These are phyloP conservation scores for Henckelia pumila DNA, from an alignment of 257 asterid species.

Conservation along the genomic window DNA sequence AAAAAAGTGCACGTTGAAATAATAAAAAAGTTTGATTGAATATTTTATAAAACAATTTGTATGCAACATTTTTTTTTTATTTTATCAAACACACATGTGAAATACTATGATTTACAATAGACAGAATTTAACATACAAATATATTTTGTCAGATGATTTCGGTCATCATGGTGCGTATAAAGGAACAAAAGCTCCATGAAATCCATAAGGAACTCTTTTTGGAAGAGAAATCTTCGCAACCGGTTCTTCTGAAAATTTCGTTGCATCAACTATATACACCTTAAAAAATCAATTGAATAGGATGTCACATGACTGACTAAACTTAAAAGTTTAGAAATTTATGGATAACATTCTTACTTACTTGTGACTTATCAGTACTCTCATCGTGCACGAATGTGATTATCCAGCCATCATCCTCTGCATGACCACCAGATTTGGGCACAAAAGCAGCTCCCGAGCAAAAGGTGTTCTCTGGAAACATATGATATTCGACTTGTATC, in stretches of 20 bases:
- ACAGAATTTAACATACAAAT: no score
- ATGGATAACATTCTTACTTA: conserved; percentile 3
- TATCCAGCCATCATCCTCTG: conserved; percentile 71
- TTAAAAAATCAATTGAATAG: conserved; percentile 14
- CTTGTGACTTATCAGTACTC: conserved; percentile 47
- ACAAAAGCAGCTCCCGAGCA: conserved; percentile 60
- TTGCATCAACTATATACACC: conserved; percentile 59
- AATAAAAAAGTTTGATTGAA: no score
- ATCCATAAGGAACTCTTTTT: conserved; percentile 66
- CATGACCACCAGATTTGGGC: conserved; percentile 34
- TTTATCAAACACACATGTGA: no score
- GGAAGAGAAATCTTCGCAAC: conserved; percentile 46
- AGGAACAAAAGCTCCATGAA: conserved; percentile 56
- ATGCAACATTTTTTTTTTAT: no score
- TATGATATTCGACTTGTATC: conserved; percentile 44
- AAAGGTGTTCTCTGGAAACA: conserved; percentile 47
- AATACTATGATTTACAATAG: no score
- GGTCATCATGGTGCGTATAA: not conserved
- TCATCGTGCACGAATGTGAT: conserved; percentile 49
- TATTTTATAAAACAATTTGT: no score
- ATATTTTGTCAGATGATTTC: no score
- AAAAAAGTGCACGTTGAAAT: no score
- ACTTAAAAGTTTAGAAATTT: no score
- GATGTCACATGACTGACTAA: no score
- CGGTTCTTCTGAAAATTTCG: conserved; percentile 37